phyloP scores from a whole-genome alignment of 345 rosid genomes.

The Euphorbia tirucalli region DNA sequence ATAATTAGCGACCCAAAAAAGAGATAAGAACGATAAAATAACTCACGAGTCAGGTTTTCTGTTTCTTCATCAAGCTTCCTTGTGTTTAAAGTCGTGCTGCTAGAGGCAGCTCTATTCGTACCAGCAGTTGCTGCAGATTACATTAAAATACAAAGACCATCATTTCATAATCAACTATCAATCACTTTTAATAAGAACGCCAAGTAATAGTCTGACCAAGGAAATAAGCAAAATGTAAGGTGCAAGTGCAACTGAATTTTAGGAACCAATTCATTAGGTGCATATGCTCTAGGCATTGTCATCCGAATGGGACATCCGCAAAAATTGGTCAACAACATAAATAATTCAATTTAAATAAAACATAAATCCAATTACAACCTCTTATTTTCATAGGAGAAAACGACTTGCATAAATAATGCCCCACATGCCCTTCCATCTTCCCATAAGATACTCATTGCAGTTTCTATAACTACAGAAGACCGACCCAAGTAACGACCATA shows the following conservation, averaged over 20 bases:
- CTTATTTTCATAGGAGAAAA: background rate
- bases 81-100: slow-evolving; percentile 85
- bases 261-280: background rate
- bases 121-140: slow-evolving; percentile 69
- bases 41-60: slow-evolving; percentile 91
- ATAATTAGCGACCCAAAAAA: background rate
- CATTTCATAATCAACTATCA: background rate
- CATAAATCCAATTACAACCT: too few relatives aligned
- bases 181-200: background rate
- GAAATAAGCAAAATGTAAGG: background rate
- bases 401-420: background rate
- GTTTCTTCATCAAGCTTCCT: slow-evolving; percentile 93
- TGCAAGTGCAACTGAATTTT: background rate
- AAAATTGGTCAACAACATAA: too few relatives aligned
- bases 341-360: too few relatives aligned
- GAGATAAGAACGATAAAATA: background rate
- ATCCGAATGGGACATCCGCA: background rate
- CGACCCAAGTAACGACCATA: background rate
- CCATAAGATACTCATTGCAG: background rate
- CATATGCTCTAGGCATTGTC: background rate
- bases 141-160: background rate
- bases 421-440: background rate
- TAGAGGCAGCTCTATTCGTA: slow-evolving; percentile 86
- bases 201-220: background rate
- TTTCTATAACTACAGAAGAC: background rate